Evolutionary conservation across 2,329 filamentous ascomycete species (phyloP).

Genomic region (Tolypocladium pustulatum): DNA sequence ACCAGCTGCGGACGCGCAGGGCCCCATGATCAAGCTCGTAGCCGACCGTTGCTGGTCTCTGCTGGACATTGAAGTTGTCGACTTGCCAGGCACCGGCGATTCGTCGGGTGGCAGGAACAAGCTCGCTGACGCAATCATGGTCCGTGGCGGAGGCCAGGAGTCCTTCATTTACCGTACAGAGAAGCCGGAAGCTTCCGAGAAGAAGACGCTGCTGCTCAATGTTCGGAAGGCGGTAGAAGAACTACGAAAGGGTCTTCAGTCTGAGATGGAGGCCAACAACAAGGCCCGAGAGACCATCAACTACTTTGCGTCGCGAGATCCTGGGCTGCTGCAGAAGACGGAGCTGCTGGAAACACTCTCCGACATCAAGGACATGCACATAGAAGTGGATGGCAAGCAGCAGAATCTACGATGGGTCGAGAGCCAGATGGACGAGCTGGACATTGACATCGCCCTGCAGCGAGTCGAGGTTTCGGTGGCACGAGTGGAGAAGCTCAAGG

Average conservation of each 20-base stretch:
- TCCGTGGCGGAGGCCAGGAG: conserved; percentile 75
- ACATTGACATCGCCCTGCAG: conserved; percentile 91
- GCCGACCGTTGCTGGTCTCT: conserved; percentile 92
- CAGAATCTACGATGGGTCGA: conserved; percentile 96
- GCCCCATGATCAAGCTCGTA: conserved; percentile 63
- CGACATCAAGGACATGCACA: conserved; percentile 74
- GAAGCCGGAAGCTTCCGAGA: conserved; percentile 68
- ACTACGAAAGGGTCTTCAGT: conserved; percentile 72
- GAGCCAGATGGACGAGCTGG: conserved; percentile 85
- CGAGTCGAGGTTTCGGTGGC: conserved; percentile 76
- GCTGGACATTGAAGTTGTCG: conserved; percentile 84
- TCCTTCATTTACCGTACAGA: conserved; percentile 93
- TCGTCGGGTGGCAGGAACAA: conserved; percentile 45
- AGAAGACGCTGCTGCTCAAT: conserved; percentile 70
- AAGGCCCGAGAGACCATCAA: conserved; percentile 78
- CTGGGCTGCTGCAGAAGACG: conserved; percentile 65
- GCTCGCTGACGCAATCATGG: conserved; percentile 78
- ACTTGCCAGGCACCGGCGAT: conserved; percentile 62
- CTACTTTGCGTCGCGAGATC: conserved; percentile 72
- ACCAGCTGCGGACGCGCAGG: conserved; percentile 35
- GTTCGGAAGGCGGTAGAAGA: conserved; percentile 92
- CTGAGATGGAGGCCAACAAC: conserved; percentile 79
- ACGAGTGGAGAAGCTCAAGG: conserved; percentile 75
- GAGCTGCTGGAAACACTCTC: conserved; percentile 71
- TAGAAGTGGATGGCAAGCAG: conserved; percentile 94